Base-by-base conservation (phyloP, 2,329 filamentous ascomycete species). In the Fusarium denticulatum region DNA sequence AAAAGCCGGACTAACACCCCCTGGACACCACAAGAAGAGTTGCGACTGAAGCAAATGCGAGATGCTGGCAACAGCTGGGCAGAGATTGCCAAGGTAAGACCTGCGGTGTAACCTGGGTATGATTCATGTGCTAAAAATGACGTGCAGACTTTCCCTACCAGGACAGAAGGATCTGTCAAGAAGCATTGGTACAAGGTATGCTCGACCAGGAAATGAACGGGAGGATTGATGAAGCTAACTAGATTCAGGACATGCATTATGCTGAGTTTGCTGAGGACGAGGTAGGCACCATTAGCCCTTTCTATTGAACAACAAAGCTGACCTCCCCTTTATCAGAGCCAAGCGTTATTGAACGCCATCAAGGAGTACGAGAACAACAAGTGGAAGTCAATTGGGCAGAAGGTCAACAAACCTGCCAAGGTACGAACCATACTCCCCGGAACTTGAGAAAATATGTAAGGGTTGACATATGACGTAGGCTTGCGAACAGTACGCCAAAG, bases 311-410 rank as follows among this genome's bases (percentile, higher is more conserved):
- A 64, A 61, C 62, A 58, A 58, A 69, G 69, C 72, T 77, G 65
- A 71, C 64, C 60, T 64, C 56, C 69, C 56, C 71, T 71, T 71
- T 43, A 76, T 71, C 87, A 94, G 90, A 94, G 91, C 80, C 89
- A 91, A 77, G 93, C 93, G 42, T 85, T 99, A 67, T 89, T 97
- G 75, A 94, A 93, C 74, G 96, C 96, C 36, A 99, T 99, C 85
- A 98, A 97, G 84, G 96, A 99, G 81, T 98, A 98, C 84, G 96
- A 99, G 82, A 93, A 94, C 80, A 98, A 97, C 83, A 98, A 98
- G 82, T 99, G 96, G 96, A 98, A 98, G 85, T 91, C 92, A 32
- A 98, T 98, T 80, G 96, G 96, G 40, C 92, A 94, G 82, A 98
- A 98, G 84, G 94, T 99, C 77, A 95, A 95, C 79, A 99, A 99